Conservation (phyloP, 192 early-diverging fungal genomes). For the Rhizophlyctis rosea region DNA sequence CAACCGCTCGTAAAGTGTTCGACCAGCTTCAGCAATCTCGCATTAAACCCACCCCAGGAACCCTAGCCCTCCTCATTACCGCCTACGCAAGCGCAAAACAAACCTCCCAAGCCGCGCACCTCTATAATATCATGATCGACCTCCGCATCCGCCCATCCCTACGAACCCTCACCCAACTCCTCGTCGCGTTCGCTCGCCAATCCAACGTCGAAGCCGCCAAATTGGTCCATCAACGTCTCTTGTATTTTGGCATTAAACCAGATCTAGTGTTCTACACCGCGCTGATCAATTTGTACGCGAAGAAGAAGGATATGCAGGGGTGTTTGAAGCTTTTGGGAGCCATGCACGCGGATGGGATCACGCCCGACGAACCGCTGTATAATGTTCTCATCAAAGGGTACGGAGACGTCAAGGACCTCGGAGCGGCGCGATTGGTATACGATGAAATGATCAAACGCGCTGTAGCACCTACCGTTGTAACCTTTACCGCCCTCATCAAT, state of each 20-base stretch:
- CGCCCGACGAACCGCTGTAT: slow-evolving; percentile 15
- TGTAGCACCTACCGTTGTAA: background rate
- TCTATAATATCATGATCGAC: slow-evolving; percentile 17
- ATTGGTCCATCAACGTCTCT: background rate
- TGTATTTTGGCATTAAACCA: slow-evolving; percentile 13
- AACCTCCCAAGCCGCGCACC: background rate
- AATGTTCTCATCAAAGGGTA: slow-evolving; percentile 26
- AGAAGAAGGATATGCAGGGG: background rate
- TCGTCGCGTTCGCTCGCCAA: slow-evolving; percentile 4
- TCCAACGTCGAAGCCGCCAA: slow-evolving; percentile 1
- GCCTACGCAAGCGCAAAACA: slow-evolving; percentile 2
- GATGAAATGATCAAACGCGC: background rate
- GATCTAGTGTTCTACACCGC: slow-evolving; percentile 9
- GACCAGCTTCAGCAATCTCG: background rate
- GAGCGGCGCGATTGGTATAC: background rate
- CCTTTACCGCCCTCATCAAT: background rate
- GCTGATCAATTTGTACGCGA: slow-evolving; percentile 16
- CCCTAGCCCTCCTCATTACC: slow-evolving; percentile 10
- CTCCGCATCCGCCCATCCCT: background rate
- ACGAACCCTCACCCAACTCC: slow-evolving; percentile 3
- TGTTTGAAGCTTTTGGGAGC: background rate
- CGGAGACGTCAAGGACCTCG: slow-evolving; percentile 3
- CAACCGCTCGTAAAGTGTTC: background rate
- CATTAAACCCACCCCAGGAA: background rate
- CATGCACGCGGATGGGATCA: slow-evolving; percentile 2